Evolutionary conservation across 78 protist genomes (phyloP).

Genomic region (Protostelium mycophagum): DNA sequence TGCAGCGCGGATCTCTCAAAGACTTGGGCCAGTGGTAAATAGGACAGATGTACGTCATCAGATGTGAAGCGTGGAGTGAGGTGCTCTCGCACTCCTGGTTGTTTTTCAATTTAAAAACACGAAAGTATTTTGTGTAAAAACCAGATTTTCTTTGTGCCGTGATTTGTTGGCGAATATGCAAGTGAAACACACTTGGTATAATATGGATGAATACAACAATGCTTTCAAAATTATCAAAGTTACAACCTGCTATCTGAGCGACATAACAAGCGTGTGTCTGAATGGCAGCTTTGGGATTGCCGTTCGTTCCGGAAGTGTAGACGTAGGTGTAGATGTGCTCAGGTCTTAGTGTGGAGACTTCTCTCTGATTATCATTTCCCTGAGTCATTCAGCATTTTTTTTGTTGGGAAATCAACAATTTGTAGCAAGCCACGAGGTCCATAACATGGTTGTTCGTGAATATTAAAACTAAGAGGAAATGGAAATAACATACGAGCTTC

Average conservation of each 20-base stretch:
- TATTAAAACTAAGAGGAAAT: too few species aligned
- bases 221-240: too few species aligned
- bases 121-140: conserved; percentile 26
- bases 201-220: too few species aligned
- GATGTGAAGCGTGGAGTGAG: neutral
- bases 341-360: conserved; percentile 19
- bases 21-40: conserved; percentile 95
- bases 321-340: conserved; percentile 61
- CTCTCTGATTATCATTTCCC: neutral
- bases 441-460: too few species aligned
- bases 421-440: too few species aligned
- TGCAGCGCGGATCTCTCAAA: conserved; percentile 64
- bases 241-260: conserved; percentile 35
- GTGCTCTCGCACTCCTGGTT: neutral
- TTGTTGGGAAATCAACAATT: too few species aligned
- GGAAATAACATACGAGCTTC: neutral
- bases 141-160: conserved; percentile 6
- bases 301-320: conserved; percentile 97
- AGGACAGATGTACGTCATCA: conserved; percentile 69
- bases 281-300: conserved; percentile 55
- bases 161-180: too few species aligned
- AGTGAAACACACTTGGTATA: too few species aligned
- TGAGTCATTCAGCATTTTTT: neutral
- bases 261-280: conserved; percentile 33
- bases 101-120: too few species aligned